Percentiles rank a stretch among this genome's conserved stretches.
Conservation (phyloP, 2,329 filamentous ascomycete genomes). For the Exophiala alcalophila region DNA sequence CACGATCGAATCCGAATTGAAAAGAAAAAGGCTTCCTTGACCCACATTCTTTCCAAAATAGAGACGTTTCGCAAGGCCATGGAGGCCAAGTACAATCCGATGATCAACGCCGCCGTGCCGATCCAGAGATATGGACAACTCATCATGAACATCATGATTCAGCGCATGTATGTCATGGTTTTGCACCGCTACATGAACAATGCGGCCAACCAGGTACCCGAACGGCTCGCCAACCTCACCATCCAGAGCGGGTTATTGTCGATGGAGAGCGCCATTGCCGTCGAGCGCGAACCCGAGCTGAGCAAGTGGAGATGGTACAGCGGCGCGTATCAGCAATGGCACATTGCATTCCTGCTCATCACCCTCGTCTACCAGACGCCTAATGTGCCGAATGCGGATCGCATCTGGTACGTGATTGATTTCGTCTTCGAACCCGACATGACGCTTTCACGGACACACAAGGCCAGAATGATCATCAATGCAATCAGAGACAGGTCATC, state of each 20-base stretch:
- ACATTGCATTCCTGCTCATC: constrained; percentile 65
- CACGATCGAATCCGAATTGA: constrained; percentile 65
- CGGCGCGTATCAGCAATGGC: constrained; percentile 70
- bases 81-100: constrained; percentile 62
- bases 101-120: constrained; percentile 59
- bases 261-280: constrained; percentile 54
- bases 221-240: constrained; percentile 61
- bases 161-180: constrained; percentile 63
- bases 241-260: constrained; percentile 58
- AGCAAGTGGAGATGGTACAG: constrained; percentile 66
- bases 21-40: constrained; percentile 59
- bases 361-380: constrained; percentile 64
- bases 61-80: constrained; percentile 65
- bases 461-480: constrained; percentile 59
- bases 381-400: constrained; percentile 56
- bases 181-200: constrained; percentile 64
- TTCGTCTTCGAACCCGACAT: constrained; percentile 65
- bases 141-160: constrained; percentile 63
- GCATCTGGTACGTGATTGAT: constrained; percentile 70
- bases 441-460: constrained; percentile 52
- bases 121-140: constrained; percentile 62
- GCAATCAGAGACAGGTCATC: constrained; percentile 54
- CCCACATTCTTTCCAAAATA: constrained; percentile 63
- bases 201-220: constrained; percentile 36
- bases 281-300: constrained; percentile 54